A percentile compares a stretch with the other conserved stretches of the same genome.
Evolutionary conservation across 2,329 filamentous ascomycete species (phyloP).

Genomic region (Penicillium oxalicum): DNA sequence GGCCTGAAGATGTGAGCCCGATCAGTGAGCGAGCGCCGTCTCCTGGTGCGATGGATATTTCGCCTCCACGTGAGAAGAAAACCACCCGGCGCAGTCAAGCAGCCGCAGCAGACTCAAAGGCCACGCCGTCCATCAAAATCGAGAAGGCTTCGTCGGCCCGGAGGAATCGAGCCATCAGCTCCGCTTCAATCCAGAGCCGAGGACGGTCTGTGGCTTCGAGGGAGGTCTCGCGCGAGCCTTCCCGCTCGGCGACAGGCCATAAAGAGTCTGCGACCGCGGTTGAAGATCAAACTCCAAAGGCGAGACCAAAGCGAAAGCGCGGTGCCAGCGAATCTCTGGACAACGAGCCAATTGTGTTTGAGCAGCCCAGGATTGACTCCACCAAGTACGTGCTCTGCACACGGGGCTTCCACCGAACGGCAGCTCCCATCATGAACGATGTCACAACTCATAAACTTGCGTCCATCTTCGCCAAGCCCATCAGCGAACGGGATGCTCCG

Average conservation of each 20-base stretch:
- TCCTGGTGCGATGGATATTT: constrained; percentile 26
- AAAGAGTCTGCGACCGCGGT: constrained; percentile 16
- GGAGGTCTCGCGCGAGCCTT: constrained; percentile 23
- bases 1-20: constrained; percentile 41
- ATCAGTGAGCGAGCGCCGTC: constrained; percentile 41
- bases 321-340: constrained; percentile 30
- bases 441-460: constrained; percentile 71
- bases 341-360: constrained; percentile 22
- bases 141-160: constrained; percentile 22
- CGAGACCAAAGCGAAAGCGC: constrained; percentile 39
- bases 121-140: constrained; percentile 17
- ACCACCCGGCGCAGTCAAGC: constrained; percentile 15
- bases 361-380: constrained; percentile 24
- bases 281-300: constrained; percentile 26
- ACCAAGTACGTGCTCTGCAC: constrained; percentile 38
- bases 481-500: constrained; percentile 69
- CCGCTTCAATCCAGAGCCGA: constrained; percentile 33
- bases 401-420: constrained; percentile 57
- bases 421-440: constrained; percentile 66
- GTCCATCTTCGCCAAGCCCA: constrained; percentile 70
- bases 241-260: constrained; percentile 25
- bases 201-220: constrained; percentile 33
- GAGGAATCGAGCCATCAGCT: constrained; percentile 30
- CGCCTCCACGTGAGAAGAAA: constrained; percentile 23
- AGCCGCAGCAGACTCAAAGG: constrained; percentile 15